A percentile compares a stretch with the other conserved stretches of the same genome.
phyloP scores from a whole-genome alignment of 768 basidiomycete genomes.

The Lepiota venenata region DNA sequence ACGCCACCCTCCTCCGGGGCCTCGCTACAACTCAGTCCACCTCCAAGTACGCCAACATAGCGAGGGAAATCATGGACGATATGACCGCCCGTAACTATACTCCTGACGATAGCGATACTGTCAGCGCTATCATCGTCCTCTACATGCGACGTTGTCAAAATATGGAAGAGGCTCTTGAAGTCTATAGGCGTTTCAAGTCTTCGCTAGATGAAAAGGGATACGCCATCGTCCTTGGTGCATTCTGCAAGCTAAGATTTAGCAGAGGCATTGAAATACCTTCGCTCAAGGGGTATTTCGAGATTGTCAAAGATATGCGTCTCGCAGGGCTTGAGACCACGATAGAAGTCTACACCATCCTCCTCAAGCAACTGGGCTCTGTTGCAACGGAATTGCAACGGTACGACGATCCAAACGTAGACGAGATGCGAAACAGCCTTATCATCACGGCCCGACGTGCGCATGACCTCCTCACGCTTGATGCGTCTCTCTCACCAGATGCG shows the following conservation, averaged over 20 bases:
- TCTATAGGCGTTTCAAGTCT: constrained; percentile 46
- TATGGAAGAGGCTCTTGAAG: constrained; percentile 57
- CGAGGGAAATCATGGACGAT: constrained; percentile 55
- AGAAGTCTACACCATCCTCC: constrained; percentile 64
- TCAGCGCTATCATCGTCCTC: constrained; percentile 54
- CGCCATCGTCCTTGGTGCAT: constrained; percentile 57
- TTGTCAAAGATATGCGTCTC: constrained; percentile 76
- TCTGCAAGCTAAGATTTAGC: constrained; percentile 55
- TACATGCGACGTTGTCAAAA: constrained; percentile 60
- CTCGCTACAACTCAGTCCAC: constrained; percentile 40
- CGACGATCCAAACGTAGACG: constrained; percentile 2
- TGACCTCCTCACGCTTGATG: constrained; percentile 74
- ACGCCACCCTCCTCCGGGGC: constrained; percentile 48
- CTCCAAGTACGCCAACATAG: constrained; percentile 45
- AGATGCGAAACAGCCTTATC: constrained; percentile 33
- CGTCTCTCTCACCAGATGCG: constrained; percentile 67
- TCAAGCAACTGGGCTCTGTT: constrained; percentile 49
- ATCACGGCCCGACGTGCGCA: constrained; percentile 63
- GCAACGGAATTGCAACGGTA: constrained; percentile 30
- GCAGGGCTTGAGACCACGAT: constrained; percentile 55
- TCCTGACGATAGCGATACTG: constrained; percentile 37
- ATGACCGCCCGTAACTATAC: constrained; percentile 54
- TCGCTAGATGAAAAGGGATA: constrained; percentile 59
- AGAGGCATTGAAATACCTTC: constrained; percentile 37
- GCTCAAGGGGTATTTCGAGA: constrained; percentile 63